These are phyloP conservation scores for Pichia sp. DNA, from an alignment of 1,139 yeast genomes.

Conservation along the genomic window DNA sequence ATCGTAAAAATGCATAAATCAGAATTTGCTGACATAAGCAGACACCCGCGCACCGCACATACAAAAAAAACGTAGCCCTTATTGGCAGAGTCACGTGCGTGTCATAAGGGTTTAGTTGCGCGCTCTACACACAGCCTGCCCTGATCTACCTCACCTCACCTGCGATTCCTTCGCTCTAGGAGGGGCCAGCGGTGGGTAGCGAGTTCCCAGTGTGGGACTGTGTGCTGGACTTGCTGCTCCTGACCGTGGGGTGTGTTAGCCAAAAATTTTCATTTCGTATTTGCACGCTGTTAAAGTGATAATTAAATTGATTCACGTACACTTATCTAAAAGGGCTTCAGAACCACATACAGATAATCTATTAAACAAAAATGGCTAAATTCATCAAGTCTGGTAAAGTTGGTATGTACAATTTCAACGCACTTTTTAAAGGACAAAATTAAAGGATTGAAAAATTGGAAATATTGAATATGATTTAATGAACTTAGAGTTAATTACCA, in stretches of 20 bases:
- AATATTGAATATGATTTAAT: not conserved
- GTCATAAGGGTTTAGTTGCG: too few species aligned
- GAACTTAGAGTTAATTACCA: too few species aligned
- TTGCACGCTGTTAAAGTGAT: too few species aligned
- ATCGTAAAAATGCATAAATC: too few species aligned
- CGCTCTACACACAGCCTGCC: too few species aligned
- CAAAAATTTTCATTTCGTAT: slow-evolving; percentile 13
- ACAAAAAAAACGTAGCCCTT: too few species aligned
- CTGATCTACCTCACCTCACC: too few species aligned
- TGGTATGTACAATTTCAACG: slow-evolving; percentile 57
- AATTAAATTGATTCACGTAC: not conserved
- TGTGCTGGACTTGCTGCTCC: not conserved
- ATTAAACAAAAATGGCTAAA: slow-evolving; percentile 67
- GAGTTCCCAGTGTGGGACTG: slow-evolving; percentile 1
- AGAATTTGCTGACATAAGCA: too few species aligned
- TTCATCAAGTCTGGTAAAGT: slow-evolving; percentile 99
- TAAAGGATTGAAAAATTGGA: not conserved
- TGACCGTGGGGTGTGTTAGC: not conserved
- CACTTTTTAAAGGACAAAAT: not conserved
- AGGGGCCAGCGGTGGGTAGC: not conserved
- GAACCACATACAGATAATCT: slow-evolving; percentile 11
- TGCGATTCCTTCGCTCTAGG: too few species aligned
- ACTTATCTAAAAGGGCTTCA: not conserved
- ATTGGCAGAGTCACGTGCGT: too few species aligned
- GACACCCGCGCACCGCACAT: too few species aligned